Evolutionary conservation across 257 asterid genomes (phyloP).

Genomic region (Hygrophila difformis): DNA sequence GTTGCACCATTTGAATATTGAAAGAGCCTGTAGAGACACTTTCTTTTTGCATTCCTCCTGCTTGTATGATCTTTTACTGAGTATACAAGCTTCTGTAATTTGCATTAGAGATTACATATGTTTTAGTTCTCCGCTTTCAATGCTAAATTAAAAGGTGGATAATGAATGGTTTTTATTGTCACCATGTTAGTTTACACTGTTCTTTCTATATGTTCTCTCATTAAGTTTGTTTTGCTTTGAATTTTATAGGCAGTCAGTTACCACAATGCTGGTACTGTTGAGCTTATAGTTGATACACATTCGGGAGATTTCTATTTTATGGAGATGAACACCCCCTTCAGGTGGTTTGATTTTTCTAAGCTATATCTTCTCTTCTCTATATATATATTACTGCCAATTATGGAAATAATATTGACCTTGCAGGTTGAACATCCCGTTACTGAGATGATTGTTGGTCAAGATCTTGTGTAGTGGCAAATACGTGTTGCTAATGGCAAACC

Average conservation of each 20-base stretch:
- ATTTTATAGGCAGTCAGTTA: constrained; percentile 78
- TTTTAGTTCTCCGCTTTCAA: neutral
- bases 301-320: constrained; percentile 87
- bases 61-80: no score
- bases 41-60: no score
- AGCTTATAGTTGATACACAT: constrained; percentile 83
- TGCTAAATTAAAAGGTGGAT: neutral
- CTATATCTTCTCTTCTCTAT: constrained; percentile 12
- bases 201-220: constrained; percentile 3
- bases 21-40: no score
- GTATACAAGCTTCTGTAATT: neutral
- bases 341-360: constrained; percentile 38
- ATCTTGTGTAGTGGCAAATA: constrained; percentile 99
- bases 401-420: constrained; percentile 12
- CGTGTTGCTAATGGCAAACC: constrained; percentile 93
- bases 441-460: constrained; percentile 98
- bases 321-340: constrained; percentile 99
- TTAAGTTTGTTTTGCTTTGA: constrained; percentile 19
- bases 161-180: neutral
- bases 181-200: constrained; percentile 2
- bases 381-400: constrained; percentile 13
- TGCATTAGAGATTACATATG: no score
- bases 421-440: constrained; percentile 99
- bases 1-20: no score
- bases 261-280: constrained; percentile 94